Evolutionary conservation across 2,329 filamentous ascomycete species (phyloP).

Genomic region (Orbilia oligospora): DNA sequence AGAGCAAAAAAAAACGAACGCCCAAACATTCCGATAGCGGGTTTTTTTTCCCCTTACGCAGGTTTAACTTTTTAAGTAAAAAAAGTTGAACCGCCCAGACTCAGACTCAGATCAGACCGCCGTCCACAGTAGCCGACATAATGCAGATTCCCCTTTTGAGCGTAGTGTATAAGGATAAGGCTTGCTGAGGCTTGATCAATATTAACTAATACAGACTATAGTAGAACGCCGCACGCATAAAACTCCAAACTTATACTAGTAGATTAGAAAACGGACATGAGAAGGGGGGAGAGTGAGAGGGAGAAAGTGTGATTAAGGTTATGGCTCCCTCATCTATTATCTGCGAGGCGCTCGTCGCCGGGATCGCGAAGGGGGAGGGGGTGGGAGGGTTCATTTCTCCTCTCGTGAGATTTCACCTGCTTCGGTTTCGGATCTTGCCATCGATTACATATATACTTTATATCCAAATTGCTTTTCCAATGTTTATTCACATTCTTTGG

Average conservation of each 20-base stretch:
- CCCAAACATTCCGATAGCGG: slow-evolving; percentile 20
- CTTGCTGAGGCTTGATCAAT: neutral
- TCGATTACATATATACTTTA: neutral
- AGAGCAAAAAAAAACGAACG: neutral
- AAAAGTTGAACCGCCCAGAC: neutral
- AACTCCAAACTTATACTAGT: neutral
- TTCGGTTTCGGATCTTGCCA: slow-evolving; percentile 41
- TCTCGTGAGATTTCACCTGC: slow-evolving; percentile 43
- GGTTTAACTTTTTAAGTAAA: neutral
- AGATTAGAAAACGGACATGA: no score
- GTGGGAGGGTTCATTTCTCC: neutral
- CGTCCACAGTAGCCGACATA: neutral
- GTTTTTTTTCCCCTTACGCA: neutral
- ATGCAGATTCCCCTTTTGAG: slow-evolving; percentile 16
- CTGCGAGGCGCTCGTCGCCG: slow-evolving; percentile 22
- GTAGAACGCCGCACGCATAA: neutral
- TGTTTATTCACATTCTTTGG: slow-evolving; percentile 28
- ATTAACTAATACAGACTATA: no score
- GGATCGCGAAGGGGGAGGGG: slow-evolving; percentile 9
- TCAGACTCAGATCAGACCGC: no score
- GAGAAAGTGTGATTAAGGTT: slow-evolving; percentile 25
- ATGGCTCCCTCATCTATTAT: slow-evolving; percentile 2
- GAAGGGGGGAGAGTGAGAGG: neutral
- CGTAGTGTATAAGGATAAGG: neutral
- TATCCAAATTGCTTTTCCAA: slow-evolving; percentile 28